Evolutionary conservation across 2,329 filamentous ascomycete species (phyloP).

Genomic region (Stagonosporopsis cucurbitacearum): DNA sequence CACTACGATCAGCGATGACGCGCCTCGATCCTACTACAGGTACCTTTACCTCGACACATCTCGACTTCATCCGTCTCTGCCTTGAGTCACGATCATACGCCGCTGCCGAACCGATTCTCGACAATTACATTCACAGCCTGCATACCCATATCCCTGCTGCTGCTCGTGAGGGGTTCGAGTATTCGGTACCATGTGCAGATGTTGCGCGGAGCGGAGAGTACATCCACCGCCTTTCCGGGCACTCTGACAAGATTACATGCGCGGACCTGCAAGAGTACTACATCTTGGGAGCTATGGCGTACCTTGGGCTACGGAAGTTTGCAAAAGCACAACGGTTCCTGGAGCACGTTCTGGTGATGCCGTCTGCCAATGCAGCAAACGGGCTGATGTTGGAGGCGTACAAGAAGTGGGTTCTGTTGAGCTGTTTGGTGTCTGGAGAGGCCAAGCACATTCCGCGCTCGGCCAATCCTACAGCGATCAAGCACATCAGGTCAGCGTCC

Average conservation of each 20-base stretch:
- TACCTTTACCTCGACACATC: constrained; percentile 70
- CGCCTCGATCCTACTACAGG: constrained; percentile 70
- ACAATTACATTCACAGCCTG: constrained; percentile 71
- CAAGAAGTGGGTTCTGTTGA: constrained; percentile 86
- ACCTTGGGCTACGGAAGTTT: constrained; percentile 53
- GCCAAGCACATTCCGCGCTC: constrained; percentile 62
- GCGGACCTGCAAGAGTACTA: constrained; percentile 63
- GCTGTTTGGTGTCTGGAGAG: constrained; percentile 72
- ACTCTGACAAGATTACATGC: constrained; percentile 62
- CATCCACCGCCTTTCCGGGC: constrained; percentile 64
- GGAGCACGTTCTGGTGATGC: constrained; percentile 62
- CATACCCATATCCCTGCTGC: constrained; percentile 52
- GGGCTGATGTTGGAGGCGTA: constrained; percentile 87
- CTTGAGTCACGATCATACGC: constrained; percentile 60
- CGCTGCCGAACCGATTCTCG: constrained; percentile 66
- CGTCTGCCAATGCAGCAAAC: constrained; percentile 71
- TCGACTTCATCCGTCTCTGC: constrained; percentile 65
- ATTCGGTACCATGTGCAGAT: constrained; percentile 51
- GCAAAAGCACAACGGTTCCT: constrained; percentile 55
- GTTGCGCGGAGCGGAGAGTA: constrained; percentile 59
- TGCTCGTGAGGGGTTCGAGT: constrained; percentile 45
- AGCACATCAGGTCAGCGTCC: constrained; percentile 64
- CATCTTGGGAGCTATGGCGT: constrained; percentile 56
- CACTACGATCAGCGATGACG: constrained; percentile 62
- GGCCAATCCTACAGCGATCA: constrained; percentile 60